Base-by-base conservation (phyloP, 305 asterid genomes). In the Plantago coronopus region DNA sequence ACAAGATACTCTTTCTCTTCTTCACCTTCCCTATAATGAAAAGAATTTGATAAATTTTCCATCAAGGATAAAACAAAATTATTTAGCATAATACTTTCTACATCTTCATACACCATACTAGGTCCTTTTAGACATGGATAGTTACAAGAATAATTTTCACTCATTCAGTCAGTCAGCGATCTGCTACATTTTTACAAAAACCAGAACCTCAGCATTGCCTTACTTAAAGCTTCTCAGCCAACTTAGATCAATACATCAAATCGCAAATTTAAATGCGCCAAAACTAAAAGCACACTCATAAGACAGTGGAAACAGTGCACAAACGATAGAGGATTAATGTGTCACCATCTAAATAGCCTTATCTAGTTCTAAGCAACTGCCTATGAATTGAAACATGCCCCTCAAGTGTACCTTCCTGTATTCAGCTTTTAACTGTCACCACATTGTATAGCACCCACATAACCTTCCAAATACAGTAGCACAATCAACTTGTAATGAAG, bases 1-100 rank as follows among this genome's bases (percentile, higher is more conserved):
- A 94, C 96, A 72, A 85, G 84, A 81, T 87, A 93, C 76, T 93
- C 96, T 68, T 84, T 93, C 48, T 78, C 96, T 51, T 72, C 83
- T 49, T 74, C 93, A 7, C 64, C 69, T 48, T 82, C 94, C 88
- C 94, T 89, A 74, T 63, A 48, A 75, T 54, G 57, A 69, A 56
- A 61, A 73, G 74, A 57, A 75, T 68, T 65, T 48, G 50, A 69
- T 61, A 60, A 66, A 64, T 2, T 17, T 31, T 6, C 16, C 8
- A 55, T 17, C 18, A 55, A 17, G 17, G 16, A 12, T 31, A 34
- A 5, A 20, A 55, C 13, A 31, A 17, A 31, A 8, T 18, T 5
- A 38, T 34, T 17, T 3, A 37, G 48, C 21, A 34, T 20, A 5
- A 17, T 12, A 56, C 31, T 56, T 56, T 22, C 20, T 13, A 11